Evolutionary conservation across 192 early-diverging fungal genomes (phyloP), one percentile per base, ranked within the genome.

Genomic region (Podila minutissima): DNA sequence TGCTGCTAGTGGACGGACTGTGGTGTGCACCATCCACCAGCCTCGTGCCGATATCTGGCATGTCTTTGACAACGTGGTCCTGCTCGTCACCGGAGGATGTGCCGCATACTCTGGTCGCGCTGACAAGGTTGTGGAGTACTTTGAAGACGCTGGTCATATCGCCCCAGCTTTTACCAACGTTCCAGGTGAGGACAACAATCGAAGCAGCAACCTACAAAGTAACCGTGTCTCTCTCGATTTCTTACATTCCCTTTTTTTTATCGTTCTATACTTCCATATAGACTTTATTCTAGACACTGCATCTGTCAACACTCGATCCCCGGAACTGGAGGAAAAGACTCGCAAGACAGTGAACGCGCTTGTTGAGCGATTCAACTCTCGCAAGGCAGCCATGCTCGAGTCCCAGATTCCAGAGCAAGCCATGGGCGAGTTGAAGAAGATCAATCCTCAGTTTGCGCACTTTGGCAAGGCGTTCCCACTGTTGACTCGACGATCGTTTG

Each of bases 1-100:
- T 33, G 77, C 77, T 10, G 71, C 71, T 6, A 81, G 77, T 12
- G 77, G 77, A 58, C 67, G 77, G 91, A 93, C 82, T 9, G 87
- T 95, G 28, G 84, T 97, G 24, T 91, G 93, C 82, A 95, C 93
- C 10, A 94, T 97, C 66, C 96, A 97, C 74, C 95, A 96, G 84
- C 96, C 96, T 35, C 88, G 89, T 59, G 91, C 91, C 3, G 90
- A 93, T 59, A 89, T 95, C 55, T 96, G 90, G 84, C 86, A 86
- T 22, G 84, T 93, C 29, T 97, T 97, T 82, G 94, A 97, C 86
- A 89, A 93, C 66, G 88, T 96, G 6, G 87, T 95, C 35, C 73
- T 97, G 55, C 74, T 96, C 48, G 85, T 91, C 59, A 86, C 84
- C 24, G 95, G 95, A 17, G 77, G 77, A 22, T 64, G 62, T 15